Percentiles rank a stretch among this genome's conserved stretches.
Evolutionary conservation across 306 rosid species (phyloP).

Genomic region (Prunus mongolica): DNA sequence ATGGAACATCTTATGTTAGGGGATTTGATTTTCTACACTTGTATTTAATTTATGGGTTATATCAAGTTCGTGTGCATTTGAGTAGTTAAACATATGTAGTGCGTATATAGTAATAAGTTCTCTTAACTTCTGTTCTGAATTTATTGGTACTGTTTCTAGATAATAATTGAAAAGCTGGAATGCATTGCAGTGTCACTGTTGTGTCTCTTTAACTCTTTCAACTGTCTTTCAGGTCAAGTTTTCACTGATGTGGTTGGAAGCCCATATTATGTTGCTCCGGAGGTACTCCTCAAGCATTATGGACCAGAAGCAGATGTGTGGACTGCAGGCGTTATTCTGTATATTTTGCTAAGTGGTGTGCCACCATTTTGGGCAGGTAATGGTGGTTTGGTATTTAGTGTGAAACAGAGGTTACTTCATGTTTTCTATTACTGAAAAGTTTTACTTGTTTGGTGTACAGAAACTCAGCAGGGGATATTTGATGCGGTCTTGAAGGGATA

Average conservation of each 20-base stretch:
- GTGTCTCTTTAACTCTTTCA: slow-evolving; percentile 25
- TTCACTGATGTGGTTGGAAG: slow-evolving; percentile 98
- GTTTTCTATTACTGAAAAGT: slow-evolving; percentile 26
- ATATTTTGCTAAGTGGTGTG: slow-evolving; percentile 87
- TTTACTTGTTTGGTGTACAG: slow-evolving; percentile 50
- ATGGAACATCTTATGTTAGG: neutral
- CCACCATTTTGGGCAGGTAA: slow-evolving; percentile 98
- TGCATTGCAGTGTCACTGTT: neutral
- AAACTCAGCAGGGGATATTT: slow-evolving; percentile 96
- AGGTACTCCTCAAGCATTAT: slow-evolving; percentile 93
- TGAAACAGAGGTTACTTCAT: slow-evolving; percentile 6
- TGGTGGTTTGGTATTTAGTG: slow-evolving; percentile 7
- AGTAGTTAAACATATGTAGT: neutral
- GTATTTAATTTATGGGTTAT: neutral
- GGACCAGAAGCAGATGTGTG: slow-evolving; percentile 96
- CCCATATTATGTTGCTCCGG: slow-evolving; percentile 97
- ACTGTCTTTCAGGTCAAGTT: slow-evolving; percentile 59
- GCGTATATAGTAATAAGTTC: neutral
- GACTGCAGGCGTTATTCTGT: slow-evolving; percentile 93
- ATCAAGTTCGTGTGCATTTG: neutral
- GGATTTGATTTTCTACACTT: neutral
- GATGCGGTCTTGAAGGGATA: slow-evolving; percentile 94
- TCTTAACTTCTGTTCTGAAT: neutral
- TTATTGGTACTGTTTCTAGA: neutral
- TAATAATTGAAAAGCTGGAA: neutral